Evolutionary conservation across 2,329 filamentous ascomycete genomes (phyloP).

Genomic region (Trichophyton simii): DNA sequence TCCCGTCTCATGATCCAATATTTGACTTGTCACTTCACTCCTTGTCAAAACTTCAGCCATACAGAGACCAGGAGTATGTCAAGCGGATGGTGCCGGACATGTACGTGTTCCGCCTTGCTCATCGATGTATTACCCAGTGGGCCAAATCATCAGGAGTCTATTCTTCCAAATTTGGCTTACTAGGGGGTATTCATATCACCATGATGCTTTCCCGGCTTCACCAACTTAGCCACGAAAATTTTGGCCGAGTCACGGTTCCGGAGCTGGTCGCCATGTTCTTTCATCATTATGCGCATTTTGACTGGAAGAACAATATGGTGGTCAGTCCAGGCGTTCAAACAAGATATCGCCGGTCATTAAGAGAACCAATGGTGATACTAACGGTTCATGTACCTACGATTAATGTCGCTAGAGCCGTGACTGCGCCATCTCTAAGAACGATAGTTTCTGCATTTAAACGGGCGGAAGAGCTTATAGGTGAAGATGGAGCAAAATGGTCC

Average conservation of each 20-base stretch:
- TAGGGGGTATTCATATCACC: constrained; percentile 53
- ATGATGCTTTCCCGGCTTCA: constrained; percentile 48
- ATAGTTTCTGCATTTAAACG: constrained; percentile 42
- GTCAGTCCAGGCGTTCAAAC: constrained; percentile 40
- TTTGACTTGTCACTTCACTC: constrained; percentile 46
- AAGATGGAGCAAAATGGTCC: constrained; percentile 32
- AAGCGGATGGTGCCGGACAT: constrained; percentile 48
- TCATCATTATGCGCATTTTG: constrained; percentile 47
- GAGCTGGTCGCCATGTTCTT: constrained; percentile 51
- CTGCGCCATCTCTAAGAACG: constrained; percentile 40
- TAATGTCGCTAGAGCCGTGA: constrained; percentile 47
- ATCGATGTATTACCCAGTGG: constrained; percentile 51
- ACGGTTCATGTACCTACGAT: constrained; percentile 50
- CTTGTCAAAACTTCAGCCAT: constrained; percentile 51
- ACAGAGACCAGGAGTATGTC: constrained; percentile 50
- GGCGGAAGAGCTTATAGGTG: constrained; percentile 33
- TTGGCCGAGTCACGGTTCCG: constrained; percentile 31
- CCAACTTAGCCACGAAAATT: constrained; percentile 39
- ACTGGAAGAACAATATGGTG: constrained; percentile 45
- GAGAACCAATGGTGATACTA: constrained; percentile 51
- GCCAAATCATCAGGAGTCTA: constrained; percentile 51
- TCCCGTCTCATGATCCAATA: constrained; percentile 40
- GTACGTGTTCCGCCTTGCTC: constrained; percentile 45
- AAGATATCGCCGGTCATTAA: constrained; percentile 41
- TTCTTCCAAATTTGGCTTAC: constrained; percentile 51